Evolutionary conservation across 179 eudicot genomes (phyloP), one percentile per base, ranked within the genome.

Genomic region (Heliamphora pulchella): DNA sequence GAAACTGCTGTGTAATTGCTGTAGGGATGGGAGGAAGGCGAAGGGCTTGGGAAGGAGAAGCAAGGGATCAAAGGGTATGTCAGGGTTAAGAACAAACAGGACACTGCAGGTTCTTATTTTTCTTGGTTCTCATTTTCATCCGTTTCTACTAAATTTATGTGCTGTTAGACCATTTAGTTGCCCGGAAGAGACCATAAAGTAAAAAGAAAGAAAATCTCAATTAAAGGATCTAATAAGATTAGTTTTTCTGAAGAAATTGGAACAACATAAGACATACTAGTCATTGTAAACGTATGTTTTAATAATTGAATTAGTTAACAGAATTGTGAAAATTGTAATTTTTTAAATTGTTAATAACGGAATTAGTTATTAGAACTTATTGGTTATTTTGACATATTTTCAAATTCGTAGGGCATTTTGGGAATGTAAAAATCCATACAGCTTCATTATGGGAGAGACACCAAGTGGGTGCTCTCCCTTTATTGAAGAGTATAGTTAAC

Each of bases 21-120:
- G 15, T 69, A 82, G 85, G 85, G 85, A 22, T 82, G 85, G 85
- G 85, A 82, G 75, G 85, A 82, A 82, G 85, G 85, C 18, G 85
- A 82, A 58, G 85, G 85, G 80, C 75, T 82, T 20, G 85, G 85
- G n/a, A 82, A 82, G 67, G 79, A 82, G 50, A 82, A 82, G 71
- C 85, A 82, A 79, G 85, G 85, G 76, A 82, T 82, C 82, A 82
- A 82, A 82, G 85, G 85, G 7, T 51, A 82, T 10, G 82, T 82
- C 62, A 74, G 82, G 71, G 85, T 82, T n/a, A 82, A 82, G 76
- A 82, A 82, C 82, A 82, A 82, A 59, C 48, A 82, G 47, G 85
- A 82, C 71, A 79, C 85, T 46, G 0, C 82, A 74, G 85, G 85
- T 82, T 65, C 14, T 61, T 15, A 5, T 47, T 70, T 10, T 17